Evolutionary conservation across 306 rosid genomes (phyloP).

Genomic region (Vachellia collinsii): DNA sequence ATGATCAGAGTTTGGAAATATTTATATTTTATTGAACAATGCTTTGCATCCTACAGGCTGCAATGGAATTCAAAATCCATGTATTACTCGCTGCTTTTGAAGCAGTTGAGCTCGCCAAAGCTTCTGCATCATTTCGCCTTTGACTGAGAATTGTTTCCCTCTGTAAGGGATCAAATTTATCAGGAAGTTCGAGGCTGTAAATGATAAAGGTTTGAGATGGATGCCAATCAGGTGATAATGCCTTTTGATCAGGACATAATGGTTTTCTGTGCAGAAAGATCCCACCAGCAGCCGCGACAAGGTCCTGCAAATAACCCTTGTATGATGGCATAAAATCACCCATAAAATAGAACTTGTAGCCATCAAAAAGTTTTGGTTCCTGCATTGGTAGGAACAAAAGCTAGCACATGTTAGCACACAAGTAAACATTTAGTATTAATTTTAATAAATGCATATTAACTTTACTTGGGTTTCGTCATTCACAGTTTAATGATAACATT

Average conservation of each 20-base stretch:
- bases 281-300: constrained; percentile 90
- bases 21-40: constrained; percentile 45
- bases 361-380: constrained; percentile 80
- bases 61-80: constrained; percentile 87
- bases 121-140: constrained; percentile 62
- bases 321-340: constrained; percentile 72
- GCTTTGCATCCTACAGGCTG: constrained; percentile 73
- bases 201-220: constrained; percentile 59
- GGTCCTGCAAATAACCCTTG: constrained; percentile 81
- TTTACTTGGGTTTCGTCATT: neutral
- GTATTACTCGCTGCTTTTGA: constrained; percentile 73
- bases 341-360: constrained; percentile 76
- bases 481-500: neutral
- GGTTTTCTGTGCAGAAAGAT: constrained; percentile 82
- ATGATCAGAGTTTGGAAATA: constrained; percentile 26
- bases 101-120: constrained; percentile 65
- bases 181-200: constrained; percentile 78
- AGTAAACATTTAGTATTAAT: constrained; percentile 22
- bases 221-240: constrained; percentile 34
- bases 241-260: constrained; percentile 43
- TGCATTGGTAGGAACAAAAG: constrained; percentile 46
- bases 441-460: neutral
- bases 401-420: constrained; percentile 20
- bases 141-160: constrained; percentile 40
- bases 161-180: constrained; percentile 46